Conservation (phyloP, 306 rosid genomes). For the Vicia faba region DNA sequence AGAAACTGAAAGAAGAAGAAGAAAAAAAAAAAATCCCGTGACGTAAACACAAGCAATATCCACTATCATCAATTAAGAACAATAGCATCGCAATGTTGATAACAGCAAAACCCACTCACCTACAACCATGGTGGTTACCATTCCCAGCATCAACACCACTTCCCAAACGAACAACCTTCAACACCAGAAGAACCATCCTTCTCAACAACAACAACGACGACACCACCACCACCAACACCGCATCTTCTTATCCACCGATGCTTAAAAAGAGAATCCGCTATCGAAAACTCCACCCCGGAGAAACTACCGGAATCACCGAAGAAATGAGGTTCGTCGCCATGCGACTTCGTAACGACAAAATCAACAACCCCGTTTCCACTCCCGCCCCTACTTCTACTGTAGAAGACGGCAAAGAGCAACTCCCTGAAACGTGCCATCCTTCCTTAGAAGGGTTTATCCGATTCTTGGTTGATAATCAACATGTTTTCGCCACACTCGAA, state of each 20-base stretch:
- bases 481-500: conserved; percentile 70
- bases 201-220: not conserved
- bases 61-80: too few relatives aligned
- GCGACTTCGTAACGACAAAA: conserved; percentile 64
- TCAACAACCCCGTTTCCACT: conserved; percentile 19
- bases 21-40: too few relatives aligned
- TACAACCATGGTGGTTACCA: conserved; percentile 15
- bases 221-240: too few relatives aligned
- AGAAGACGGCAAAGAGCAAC: not conserved
- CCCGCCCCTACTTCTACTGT: not conserved
- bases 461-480: conserved; percentile 73
- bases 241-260: conserved; percentile 35
- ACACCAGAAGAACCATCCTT: not conserved
- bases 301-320: conserved; percentile 78
- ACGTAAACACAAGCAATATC: too few relatives aligned
- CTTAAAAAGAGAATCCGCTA: conserved; percentile 55
- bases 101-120: conserved; percentile 39
- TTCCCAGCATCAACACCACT: conserved; percentile 3
- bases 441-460: conserved; percentile 61
- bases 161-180: not conserved
- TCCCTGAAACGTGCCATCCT: conserved; percentile 59
- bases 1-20: too few relatives aligned
- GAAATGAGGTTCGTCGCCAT: conserved; percentile 95
- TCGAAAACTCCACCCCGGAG: conserved; percentile 78
- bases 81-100: conserved; percentile 37